Conservation (phyloP, 768 basidiomycete species). For the Multifurca ochricompacta region DNA sequence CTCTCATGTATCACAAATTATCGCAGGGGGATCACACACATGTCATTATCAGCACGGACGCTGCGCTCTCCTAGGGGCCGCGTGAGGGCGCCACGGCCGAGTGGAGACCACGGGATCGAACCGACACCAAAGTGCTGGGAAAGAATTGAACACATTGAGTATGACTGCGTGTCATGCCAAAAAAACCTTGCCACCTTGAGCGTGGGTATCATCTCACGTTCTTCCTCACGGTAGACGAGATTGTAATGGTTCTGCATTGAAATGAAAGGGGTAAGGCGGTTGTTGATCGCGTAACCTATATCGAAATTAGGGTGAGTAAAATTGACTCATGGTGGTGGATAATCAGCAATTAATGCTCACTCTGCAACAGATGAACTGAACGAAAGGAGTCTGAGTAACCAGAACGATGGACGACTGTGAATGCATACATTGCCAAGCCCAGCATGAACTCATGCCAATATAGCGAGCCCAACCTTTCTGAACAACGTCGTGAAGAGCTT, state of each 20-base stretch:
- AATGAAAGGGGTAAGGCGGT: conserved; percentile 35
- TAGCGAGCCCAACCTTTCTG: conserved; percentile 35
- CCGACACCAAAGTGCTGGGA: conserved; percentile 30
- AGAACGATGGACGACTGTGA: not conserved
- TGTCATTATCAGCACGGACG: conserved; percentile 22
- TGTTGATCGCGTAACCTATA: conserved; percentile 25
- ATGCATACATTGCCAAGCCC: conserved; percentile 26
- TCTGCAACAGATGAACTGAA: conserved; percentile 26
- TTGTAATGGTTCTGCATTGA: conserved; percentile 41
- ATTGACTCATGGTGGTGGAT: not conserved
- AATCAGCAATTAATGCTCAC: conserved; percentile 11
- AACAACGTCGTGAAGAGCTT: conserved; percentile 38
- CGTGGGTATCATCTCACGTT: conserved; percentile 31
- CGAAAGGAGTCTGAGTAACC: not conserved
- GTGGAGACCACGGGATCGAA: conserved; percentile 35
- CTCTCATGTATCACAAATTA: not conserved
- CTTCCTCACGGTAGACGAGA: conserved; percentile 39
- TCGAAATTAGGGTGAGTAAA: not conserved
- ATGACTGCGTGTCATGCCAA: not conserved
- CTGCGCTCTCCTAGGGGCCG: conserved; percentile 23
- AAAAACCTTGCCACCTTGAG: conserved; percentile 20
- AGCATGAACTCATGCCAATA: conserved; percentile 30
- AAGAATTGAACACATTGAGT: not conserved
- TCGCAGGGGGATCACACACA: conserved; percentile 23
- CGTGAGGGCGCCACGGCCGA: conserved; percentile 26